A percentile compares a stretch with the other conserved stretches of the same genome.
These are phyloP conservation scores for Spencermartinsiella ligniputridi DNA, from an alignment of 1,139 yeast genomes.

Conservation along the genomic window DNA sequence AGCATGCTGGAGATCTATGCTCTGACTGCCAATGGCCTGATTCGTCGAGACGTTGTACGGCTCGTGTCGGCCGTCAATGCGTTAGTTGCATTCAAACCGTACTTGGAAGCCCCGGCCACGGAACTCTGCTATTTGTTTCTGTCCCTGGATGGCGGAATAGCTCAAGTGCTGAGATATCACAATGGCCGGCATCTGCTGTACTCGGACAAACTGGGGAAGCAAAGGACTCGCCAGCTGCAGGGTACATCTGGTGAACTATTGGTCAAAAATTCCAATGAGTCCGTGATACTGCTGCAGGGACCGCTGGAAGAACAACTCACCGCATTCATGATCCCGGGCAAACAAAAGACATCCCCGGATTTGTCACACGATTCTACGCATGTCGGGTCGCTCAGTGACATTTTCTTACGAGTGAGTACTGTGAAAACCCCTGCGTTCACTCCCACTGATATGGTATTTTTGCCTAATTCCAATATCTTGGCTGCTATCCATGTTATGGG, in stretches of 20 bases:
- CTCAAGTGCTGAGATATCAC: neutral
- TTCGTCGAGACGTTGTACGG: slow-evolving; percentile 3
- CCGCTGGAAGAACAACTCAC: neutral
- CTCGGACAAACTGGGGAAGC: neutral
- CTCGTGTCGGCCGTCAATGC: slow-evolving; percentile 2
- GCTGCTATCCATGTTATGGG: neutral
- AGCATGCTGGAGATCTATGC: slow-evolving; percentile 9
- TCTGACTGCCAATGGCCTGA: slow-evolving; percentile 9
- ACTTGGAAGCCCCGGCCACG: neutral
- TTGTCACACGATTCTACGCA: neutral
- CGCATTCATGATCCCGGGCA: neutral
- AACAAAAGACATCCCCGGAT: neutral
- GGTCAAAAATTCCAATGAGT: neutral
- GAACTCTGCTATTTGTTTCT: neutral
- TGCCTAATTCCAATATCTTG: neutral
- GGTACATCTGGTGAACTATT: neutral
- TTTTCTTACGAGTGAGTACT: neutral
- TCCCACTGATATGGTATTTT: neutral
- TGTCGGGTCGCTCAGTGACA: neutral
- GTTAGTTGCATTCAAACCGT: slow-evolving; percentile 8
- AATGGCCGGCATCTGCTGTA: neutral
- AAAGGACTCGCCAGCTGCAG: neutral
- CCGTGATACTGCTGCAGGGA: neutral
- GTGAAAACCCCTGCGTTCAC: neutral
- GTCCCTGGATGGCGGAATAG: neutral